Evolutionary conservation across 1,139 yeast species (phyloP), one percentile per base, ranked within the genome.

Genomic region (Nakaseomyces kungkrabaensis): DNA sequence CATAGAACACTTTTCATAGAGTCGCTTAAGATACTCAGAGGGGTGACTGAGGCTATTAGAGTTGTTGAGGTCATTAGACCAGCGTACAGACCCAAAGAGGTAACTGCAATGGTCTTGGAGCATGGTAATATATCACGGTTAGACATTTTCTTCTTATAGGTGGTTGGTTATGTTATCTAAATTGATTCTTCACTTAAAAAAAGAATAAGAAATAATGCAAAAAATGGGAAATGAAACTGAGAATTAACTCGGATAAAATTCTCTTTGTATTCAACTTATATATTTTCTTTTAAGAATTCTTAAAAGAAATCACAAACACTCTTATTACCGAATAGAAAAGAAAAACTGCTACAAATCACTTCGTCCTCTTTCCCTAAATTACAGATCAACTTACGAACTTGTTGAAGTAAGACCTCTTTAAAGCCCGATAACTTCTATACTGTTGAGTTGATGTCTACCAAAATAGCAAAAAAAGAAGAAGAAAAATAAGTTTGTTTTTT

Each of bases 21-120:
- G 27, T 57, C 54, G 5, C 54, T 51, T 4, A 66, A 49, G 4
- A 65, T 59, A 10, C 62, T 63, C 43, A 55, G 50, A 17, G 62
- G 64, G 13, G 62, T 55, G 31, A 51, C 52, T 25, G 53, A 48
- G 11, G 74, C 77, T 48, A 85, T 72, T 54, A 85, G 70, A 50
- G 85, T 69, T 43, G 87, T 77, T 44, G 95, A 92, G 50, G 95
- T 86, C 57, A 95, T 92, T 80, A 85, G 81, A 60, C 97, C 97
- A 37, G 96, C 85, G 66, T 95, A 96, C 56, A 89, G 78, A 70
- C 96, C 90, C 84, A 89, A 82, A 48, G 95, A 81, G 43, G 95
- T 82, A 55, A 88, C 80, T 56, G 96, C 96, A 54, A 85, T 72
- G 29, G 65, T 60, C 52, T 68, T 68, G 41, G 67, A 63, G n/a